Evolutionary conservation across 164 flowering plant species (phyloP).

Genomic region (Sextonia rubra): DNA sequence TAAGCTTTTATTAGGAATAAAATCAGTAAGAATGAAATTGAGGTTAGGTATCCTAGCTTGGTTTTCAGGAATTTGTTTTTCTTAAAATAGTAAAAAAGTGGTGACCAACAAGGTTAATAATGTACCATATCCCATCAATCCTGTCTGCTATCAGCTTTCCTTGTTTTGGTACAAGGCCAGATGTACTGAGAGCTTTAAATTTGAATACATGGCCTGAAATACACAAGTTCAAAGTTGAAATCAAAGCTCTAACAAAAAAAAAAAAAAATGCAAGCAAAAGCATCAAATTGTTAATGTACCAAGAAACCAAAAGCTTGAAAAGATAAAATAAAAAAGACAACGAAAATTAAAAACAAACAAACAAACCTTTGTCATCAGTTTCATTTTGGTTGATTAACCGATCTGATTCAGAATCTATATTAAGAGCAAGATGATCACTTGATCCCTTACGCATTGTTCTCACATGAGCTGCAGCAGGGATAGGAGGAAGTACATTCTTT

Average conservation of each 20-base stretch:
- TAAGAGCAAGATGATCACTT: constrained; percentile 76
- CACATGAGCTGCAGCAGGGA: constrained; percentile 63
- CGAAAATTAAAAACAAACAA: background rate
- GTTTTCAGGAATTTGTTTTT: background rate
- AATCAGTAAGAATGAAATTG: no score
- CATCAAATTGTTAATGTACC: background rate
- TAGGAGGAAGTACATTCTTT: constrained; percentile 42
- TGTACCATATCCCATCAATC: constrained; percentile 89
- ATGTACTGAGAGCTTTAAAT: constrained; percentile 66
- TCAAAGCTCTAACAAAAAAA: no score
- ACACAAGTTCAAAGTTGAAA: background rate
- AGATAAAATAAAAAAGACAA: no score
- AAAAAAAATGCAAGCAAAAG: no score
- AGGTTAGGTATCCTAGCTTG: background rate
- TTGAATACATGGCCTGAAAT: constrained; percentile 79
- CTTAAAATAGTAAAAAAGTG: background rate
- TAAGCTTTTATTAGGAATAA: no score
- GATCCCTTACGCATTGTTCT: constrained; percentile 82
- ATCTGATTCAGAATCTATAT: constrained; percentile 62
- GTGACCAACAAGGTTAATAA: background rate
- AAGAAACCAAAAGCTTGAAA: background rate
- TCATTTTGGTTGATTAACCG: constrained; percentile 51
- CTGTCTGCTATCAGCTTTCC: constrained; percentile 84
- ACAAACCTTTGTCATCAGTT: constrained; percentile 80
- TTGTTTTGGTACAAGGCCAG: constrained; percentile 85